Base-by-base conservation (phyloP, 257 asterid species). In the Ocimum tenuiflorum region DNA sequence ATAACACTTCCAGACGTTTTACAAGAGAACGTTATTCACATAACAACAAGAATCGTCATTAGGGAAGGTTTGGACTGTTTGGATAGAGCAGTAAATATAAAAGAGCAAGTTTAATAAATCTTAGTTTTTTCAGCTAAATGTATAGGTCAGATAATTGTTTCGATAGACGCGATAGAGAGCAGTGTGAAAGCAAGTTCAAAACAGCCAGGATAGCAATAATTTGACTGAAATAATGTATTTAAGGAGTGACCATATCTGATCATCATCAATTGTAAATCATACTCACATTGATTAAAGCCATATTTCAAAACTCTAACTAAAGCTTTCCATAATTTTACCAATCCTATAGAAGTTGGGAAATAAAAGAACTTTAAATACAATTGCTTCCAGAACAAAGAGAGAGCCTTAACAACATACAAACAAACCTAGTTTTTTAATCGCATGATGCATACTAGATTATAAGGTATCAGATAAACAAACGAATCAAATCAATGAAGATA, bases 341-440 rank as follows among this genome's bases (percentile, higher is more conserved):
- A 20, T 15, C 35, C 4, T 3, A 10, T 33, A 17, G n/a, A n/a
- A n/a, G n/a, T n/a, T n/a, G 35, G 11, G 1, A 15, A 13, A 36
- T 12, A 11, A 11, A 38, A 9, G 9, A 47, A 70, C 19, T 15
- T 43, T 8, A 29, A 67, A 47, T 48, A 24, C 0, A 24, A 14
- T 60, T 18, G 64, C 48, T 20, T 64, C 48, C 58, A 38, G 57
- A 63, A 52, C 64, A 29, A 68, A 74, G 70, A 48, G 24, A 31
- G 47, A 65, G 22, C 47, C 27, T 49, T 9, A 45, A 69, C 59
- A 71, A 60, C 42, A 33, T 38, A 36, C 27, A 63, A 38, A 62
- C 13, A 50, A 27, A 59, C 14, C 66, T 23, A 70, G 41, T 19
- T 67, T 66, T 48, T 56, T 7, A 33, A 36, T 39, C 36, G 39